Evolutionary conservation across 1,284 basidiomycete species (phyloP), one percentile per base, ranked within the genome.

Genomic region (Chalciporus sp.): DNA sequence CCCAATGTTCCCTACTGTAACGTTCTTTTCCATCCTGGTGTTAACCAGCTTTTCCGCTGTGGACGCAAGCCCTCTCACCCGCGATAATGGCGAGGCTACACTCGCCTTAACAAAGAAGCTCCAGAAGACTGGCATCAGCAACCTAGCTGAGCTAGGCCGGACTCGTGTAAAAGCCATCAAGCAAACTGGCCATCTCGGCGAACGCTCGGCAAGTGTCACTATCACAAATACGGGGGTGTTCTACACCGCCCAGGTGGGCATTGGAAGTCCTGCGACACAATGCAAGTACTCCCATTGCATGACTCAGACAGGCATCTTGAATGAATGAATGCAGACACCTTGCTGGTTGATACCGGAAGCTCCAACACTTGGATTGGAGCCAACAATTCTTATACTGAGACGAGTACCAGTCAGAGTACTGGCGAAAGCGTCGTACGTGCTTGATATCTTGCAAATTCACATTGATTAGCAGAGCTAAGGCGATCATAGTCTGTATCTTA

Each of bases 261-360:
- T 82, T 33, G 81, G 80, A 9, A 72, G 53, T 47, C 79, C 80
- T 20, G 61, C 79, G 1, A 76, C 74, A 1, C 40, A 72, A n/a
- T 79, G 79, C 72, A 72, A 58, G 52, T 69, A 66, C n/a, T 3
- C 31, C 42, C 9, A 19, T 35, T 14, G 7, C 27, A 5, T 4
- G 8, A 16, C 3, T 40, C 16, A 42, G 12, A 47, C 17, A 20
- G 27, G 16, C 49, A 14, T 43, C 33, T 23, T 27, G 4, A 26
- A 20, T 45, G 29, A 46, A 12, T 14, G n/a, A 31, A 50, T 7
- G 4, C 42, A 63, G 68, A 63, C 46, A 57, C 57, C 6, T 60
- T 69, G 28, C 41, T 70, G 26, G 49, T 71, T 27, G 68, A 72
- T 42, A 72, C 60, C 48, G 74, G 74, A 42, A 71, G 68, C 47